Evolutionary conservation across 805 yeast species (phyloP).

Genomic region (Candida michaelii): DNA sequence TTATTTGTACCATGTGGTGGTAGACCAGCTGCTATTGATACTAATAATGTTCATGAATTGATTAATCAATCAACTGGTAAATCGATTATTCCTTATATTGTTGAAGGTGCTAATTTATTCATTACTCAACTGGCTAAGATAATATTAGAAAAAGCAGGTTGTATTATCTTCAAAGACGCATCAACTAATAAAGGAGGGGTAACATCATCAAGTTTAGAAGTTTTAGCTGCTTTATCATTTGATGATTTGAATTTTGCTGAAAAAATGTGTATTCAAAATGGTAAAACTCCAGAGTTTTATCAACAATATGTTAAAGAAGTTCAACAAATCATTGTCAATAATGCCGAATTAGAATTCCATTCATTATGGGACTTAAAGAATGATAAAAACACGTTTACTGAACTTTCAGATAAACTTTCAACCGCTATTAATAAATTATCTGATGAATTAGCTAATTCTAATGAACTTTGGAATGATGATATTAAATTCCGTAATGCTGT

Average conservation of each 20-base stretch:
- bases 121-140: slow-evolving; percentile 93
- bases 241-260: slow-evolving; percentile 79
- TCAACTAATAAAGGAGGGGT: slow-evolving; percentile 99
- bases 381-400: slow-evolving; percentile 58
- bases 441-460: slow-evolving; percentile 79
- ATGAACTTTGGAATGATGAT: slow-evolving; percentile 84
- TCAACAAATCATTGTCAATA: slow-evolving; percentile 68
- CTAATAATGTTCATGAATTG: slow-evolving; percentile 71
- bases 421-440: slow-evolving; percentile 79
- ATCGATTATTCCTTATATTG: slow-evolving; percentile 78
- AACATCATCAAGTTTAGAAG: slow-evolving; percentile 94
- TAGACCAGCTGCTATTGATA: slow-evolving; percentile 93
- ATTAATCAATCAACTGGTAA: slow-evolving; percentile 77
- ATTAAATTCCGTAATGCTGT: slow-evolving; percentile 72
- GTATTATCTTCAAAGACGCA: slow-evolving; percentile 88
- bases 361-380: slow-evolving; percentile 79
- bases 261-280: slow-evolving; percentile 68
- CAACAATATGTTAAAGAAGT: slow-evolving; percentile 81
- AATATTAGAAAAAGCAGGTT: slow-evolving; percentile 82
- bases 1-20: slow-evolving; percentile 99
- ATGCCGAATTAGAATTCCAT: slow-evolving; percentile 84
- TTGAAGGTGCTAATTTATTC: slow-evolving; percentile 96
- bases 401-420: slow-evolving; percentile 80
- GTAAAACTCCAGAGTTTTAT: slow-evolving; percentile 69
- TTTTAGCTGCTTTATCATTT: slow-evolving; percentile 88